Base-by-base conservation (phyloP, 2,329 filamentous ascomycete genomes). In the Canariomyces notabilis region DNA sequence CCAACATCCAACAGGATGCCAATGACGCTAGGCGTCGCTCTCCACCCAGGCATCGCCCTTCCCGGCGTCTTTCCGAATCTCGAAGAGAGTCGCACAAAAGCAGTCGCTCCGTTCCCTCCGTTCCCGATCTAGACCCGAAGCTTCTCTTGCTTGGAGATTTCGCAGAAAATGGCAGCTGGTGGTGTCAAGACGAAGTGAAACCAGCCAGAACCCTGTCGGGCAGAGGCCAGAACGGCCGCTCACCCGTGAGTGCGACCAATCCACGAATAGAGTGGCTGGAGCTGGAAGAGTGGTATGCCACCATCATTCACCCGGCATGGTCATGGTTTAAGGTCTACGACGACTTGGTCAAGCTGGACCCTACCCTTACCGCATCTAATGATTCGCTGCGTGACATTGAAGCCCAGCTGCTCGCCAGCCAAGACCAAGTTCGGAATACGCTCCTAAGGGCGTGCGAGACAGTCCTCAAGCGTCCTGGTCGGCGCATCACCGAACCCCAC, bases 161-260 rank as follows among this genome's bases (percentile, higher is more conserved):
- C 54, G 85, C 83, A 1, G 87, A 93, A 61, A 93, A 93, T 59
- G 87, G 85, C 2, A 79, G 77, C 6, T 91, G 86, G 87, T 91
- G 87, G 86, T 75, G 75, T 39, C 71, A 76, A 58, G 63, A 72
- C 29, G 64, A 69, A 41, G 42, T 58, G 43, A 38, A 58, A 51
- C 58, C 64, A 44, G 55, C 55, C 51, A 66, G 61, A 56, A 61
- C 55, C 56, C 45, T 60, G 50, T 62, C 65, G 48, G 55, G 64
- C 32, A 59, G 60, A 22, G 64, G 61, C 33, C 64, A 67, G 4
- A 59, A 64, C 20, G 48, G 54, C 19, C 55, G 54, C 11, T 65
- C 67, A 14, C 62, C 73, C 26, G 77, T 84, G 6, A 80, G 69
- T 35, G 68, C 74, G 7, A 77, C 75, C 60, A 84, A 79, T 5